These are phyloP conservation scores for Cordyceps fumosorosea DNA, from an alignment of 2,329 filamentous ascomycete species.

Conservation along the genomic window DNA sequence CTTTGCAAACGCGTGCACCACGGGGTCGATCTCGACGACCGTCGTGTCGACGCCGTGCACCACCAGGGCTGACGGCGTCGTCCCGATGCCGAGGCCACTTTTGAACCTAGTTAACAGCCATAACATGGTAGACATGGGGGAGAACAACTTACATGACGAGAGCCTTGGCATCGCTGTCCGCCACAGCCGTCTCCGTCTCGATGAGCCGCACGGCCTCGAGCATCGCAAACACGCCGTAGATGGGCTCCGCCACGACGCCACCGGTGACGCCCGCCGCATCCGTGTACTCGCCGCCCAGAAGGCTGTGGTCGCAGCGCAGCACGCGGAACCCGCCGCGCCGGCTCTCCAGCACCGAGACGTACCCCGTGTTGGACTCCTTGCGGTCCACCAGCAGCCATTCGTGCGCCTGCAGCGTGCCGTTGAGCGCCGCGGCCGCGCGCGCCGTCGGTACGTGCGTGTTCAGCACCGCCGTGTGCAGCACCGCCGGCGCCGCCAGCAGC, in stretches of 20 bases:
- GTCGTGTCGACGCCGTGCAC: conserved; percentile 87
- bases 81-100: conserved; percentile 82
- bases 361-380: conserved; percentile 81
- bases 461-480: conserved; percentile 62
- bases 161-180: conserved; percentile 65
- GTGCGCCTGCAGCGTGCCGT: conserved; percentile 55
- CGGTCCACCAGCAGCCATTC: conserved; percentile 75
- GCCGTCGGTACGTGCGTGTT: conserved; percentile 68
- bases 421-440: conserved; percentile 54
- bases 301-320: conserved; percentile 87
- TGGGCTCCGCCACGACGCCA: conserved; percentile 65
- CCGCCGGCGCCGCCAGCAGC: conserved; percentile 60
- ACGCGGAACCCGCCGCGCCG: conserved; percentile 64
- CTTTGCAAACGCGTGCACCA: conserved; percentile 74
- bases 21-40: conserved; percentile 88
- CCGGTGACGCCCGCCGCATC: conserved; percentile 34
- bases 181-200: conserved; percentile 45
- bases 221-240: conserved; percentile 95
- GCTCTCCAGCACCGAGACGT: conserved; percentile 84
- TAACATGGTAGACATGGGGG: not conserved
- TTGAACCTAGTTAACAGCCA: not conserved
- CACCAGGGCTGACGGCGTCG: conserved; percentile 79
- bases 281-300: conserved; percentile 89
- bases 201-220: conserved; percentile 85
- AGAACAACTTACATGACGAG: conserved; percentile 66